Percentiles rank a stretch among this genome's conserved stretches.
phyloP scores from a whole-genome alignment of 805 yeast genomes.

The Metschnikowia gruessii region DNA sequence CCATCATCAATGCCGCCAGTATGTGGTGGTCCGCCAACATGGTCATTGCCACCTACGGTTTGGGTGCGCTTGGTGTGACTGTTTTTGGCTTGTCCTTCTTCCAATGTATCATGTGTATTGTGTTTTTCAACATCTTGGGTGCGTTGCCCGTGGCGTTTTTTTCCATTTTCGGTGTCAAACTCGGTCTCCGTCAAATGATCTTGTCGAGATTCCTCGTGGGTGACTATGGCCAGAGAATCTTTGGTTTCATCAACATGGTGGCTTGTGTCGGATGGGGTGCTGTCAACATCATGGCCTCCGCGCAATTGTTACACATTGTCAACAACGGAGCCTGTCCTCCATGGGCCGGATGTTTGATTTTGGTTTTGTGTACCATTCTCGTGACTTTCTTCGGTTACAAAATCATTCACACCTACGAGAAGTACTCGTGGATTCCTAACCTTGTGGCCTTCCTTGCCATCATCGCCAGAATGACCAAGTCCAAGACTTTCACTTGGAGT shows the following conservation, averaged over 20 bases:
- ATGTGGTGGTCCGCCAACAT: conserved; percentile 92
- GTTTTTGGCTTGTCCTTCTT: conserved; percentile 70
- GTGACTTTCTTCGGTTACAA: conserved; percentile 84
- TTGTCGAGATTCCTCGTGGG: conserved; percentile 78
- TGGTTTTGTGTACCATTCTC: conserved; percentile 62
- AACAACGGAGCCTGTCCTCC: conserved; percentile 70
- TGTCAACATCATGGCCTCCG: conserved; percentile 85
- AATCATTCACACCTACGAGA: conserved; percentile 77
- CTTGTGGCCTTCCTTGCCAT: conserved; percentile 68
- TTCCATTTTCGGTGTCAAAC: conserved; percentile 77
- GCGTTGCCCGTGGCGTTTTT: conserved; percentile 76
- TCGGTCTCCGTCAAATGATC: conserved; percentile 87
- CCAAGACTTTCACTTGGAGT: conserved; percentile 52
- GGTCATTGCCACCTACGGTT: conserved; percentile 77
- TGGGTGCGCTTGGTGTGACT: conserved; percentile 63
- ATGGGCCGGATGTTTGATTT: conserved; percentile 84
- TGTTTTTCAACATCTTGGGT: conserved; percentile 75
- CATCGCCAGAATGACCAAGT: conserved; percentile 69
- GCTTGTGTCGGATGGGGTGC: conserved; percentile 97
- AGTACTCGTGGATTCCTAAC: conserved; percentile 87
- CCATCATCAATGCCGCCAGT: conserved; percentile 67
- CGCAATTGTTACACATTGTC: conserved; percentile 76
- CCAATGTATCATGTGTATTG: conserved; percentile 60
- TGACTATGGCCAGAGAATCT: conserved; percentile 67
- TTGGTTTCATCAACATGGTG: conserved; percentile 71